phyloP scores from a whole-genome alignment of 2,329 filamentous ascomycete genomes.

The Nakataea oryzae region DNA sequence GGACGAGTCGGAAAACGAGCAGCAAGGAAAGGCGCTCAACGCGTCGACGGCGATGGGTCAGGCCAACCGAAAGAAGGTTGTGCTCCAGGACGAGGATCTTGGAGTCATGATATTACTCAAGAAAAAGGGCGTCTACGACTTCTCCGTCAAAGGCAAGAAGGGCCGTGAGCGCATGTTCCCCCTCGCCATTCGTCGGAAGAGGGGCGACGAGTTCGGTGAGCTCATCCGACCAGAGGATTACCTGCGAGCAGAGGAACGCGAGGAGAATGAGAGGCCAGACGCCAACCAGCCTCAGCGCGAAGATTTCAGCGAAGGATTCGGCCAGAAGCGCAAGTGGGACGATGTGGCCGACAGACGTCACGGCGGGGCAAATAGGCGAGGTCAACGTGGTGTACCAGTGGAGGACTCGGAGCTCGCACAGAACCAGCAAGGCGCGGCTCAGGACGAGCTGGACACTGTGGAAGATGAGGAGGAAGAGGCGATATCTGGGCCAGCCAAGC shows the following conservation, averaged over 20 bases:
- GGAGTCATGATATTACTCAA: conserved; percentile 86
- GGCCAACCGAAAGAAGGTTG: conserved; percentile 74
- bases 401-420: not conserved
- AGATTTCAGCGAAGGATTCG: conserved; percentile 53
- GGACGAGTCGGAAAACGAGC: conserved; percentile 80
- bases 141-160: conserved; percentile 81
- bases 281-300: conserved; percentile 37
- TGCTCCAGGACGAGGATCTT: conserved; percentile 78
- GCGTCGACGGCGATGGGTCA: conserved; percentile 79
- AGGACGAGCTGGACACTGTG: conserved; percentile 46
- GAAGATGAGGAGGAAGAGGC: conserved; percentile 44
- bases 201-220: conserved; percentile 87
- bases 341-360: conserved; percentile 40
- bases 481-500: conserved; percentile 60
- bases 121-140: conserved; percentile 86
- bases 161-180: conserved; percentile 91
- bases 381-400: conserved; percentile 34
- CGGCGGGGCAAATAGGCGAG: conserved; percentile 45
- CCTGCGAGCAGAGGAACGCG: conserved; percentile 81
- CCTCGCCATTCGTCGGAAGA: conserved; percentile 66
- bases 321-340: conserved; percentile 92
- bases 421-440: not conserved
- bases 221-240: conserved; percentile 91
- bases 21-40: conserved; percentile 86
- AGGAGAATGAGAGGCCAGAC: conserved; percentile 47